Base-by-base conservation (phyloP, 2,329 filamentous ascomycete genomes). In the Alternaria rosae region DNA sequence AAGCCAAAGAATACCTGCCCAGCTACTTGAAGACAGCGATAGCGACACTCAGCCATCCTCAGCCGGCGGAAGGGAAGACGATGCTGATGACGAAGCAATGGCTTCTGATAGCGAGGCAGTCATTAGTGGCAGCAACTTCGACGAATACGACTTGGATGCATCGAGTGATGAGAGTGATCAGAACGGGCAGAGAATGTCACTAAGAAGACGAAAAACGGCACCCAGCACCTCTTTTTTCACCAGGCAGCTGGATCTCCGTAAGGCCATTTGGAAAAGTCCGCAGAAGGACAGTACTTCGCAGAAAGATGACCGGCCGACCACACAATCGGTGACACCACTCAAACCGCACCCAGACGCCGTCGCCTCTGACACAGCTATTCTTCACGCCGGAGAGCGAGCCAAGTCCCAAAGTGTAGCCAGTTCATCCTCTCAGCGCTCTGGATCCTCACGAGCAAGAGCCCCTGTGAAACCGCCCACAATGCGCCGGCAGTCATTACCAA, bases 1-100 rank as follows among this genome's bases (percentile, higher is more conserved):
- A 66, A 93, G 92, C 4, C 91, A 93, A 66, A 88, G 88, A 57
- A 80, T 96, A 2, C 85, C 88, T 9, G 85, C 87, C 59, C 86
- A 88, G 23, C 85, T 91, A 11, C 55, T 61, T 12, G 79, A 83
- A 38, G 79, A 78, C 12, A 83, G 81, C 48, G 80, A 66, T 11
- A 76, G 69, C 25, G 71, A 72, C 51, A 65, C 65, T 8, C 64
- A 81, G 5, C 48, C 35, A 28, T 68, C 81, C 3, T 52, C 52
- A 8, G 13, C 25, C 5, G 65, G 61, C 9, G 64, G 35, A 21
- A 35, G 43, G 30, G 62, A 57, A n/a, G 51, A 62, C 20, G 64
- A 69, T 28, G 66, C 64, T 12, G 70, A 75, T 45, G 73, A 76
- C n/a, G 75, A 76, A 54, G 77, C 70, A 21, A 63, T 70, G 4